These are phyloP conservation scores for Septoria petroselini DNA, from an alignment of 2,329 filamentous ascomycete species.

Conservation along the genomic window DNA sequence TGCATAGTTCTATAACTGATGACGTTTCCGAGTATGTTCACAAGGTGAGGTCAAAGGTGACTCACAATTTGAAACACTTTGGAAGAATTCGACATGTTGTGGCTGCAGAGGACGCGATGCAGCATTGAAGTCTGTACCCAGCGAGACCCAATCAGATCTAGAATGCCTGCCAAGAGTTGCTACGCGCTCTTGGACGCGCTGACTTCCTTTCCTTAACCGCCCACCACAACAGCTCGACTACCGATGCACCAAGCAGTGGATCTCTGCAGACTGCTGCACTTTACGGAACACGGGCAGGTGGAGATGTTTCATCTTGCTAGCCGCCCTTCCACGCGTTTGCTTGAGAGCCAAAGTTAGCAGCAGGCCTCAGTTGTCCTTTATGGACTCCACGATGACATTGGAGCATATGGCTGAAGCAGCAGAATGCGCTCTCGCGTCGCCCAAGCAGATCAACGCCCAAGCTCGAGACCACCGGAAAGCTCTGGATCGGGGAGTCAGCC, in stretches of 20 bases:
- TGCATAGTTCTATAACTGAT: too few species aligned
- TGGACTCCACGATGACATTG: constrained; percentile 16
- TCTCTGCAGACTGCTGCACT: constrained; percentile 20
- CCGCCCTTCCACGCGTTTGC: constrained; percentile 30
- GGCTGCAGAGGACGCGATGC: constrained; percentile 10
- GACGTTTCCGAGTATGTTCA: background rate
- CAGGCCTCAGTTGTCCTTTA: constrained; percentile 3
- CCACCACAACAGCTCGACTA: constrained; percentile 17
- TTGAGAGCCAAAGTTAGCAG: constrained; percentile 24
- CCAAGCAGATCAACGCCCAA: constrained; percentile 9
- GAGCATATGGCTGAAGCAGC: constrained; percentile 16
- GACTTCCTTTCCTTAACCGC: constrained; percentile 20
- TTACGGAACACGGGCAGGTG: constrained; percentile 12
- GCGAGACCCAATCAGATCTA: background rate
- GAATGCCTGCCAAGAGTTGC: background rate
- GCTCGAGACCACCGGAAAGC: constrained; percentile 21
- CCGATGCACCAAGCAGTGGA: constrained; percentile 12
- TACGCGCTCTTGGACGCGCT: constrained; percentile 18
- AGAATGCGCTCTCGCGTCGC: constrained; percentile 18
- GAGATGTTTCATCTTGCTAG: constrained; percentile 35
- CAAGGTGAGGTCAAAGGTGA: constrained; percentile 20
- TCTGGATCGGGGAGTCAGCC: constrained; percentile 16
- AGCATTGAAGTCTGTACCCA: constrained; percentile 4
- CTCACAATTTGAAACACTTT: constrained; percentile 18
- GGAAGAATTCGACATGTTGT: constrained; percentile 3